Evolutionary conservation across 1,139 yeast species (phyloP), one percentile per base, ranked within the genome.

Genomic region (Sugiyamaella pinicola): DNA sequence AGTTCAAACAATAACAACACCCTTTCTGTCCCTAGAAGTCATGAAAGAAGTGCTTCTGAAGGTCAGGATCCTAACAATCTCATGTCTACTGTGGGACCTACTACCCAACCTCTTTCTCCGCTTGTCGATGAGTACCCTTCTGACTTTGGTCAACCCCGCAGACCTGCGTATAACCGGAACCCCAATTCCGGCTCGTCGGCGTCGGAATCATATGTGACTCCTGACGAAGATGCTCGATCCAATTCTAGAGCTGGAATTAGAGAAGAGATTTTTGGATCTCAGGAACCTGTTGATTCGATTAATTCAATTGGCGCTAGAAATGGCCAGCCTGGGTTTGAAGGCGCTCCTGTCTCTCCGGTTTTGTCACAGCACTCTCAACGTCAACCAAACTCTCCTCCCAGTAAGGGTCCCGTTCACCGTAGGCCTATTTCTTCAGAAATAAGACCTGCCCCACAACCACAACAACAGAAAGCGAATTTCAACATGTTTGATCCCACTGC

Each of bases 1-100:
- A 9, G 10, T 7, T 33, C 29, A 3, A 22, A 31, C 13, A 26
- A 44, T 19, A 38, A 8, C 26, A 21, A 24, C 9, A 38, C 4
- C 33, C 49, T 43, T 17, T 46, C 33, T 21, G 51, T 43, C 3
- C 49, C 35, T 5, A 28, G 34, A 26, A 31, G 19, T 12, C 69
- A 68, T 45, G 66, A 64, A 48, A 62, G 71, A 45, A 58, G 64
- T 19, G 67, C 67, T 7, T 66, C 70, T 5, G 67, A 65, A 37
- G 72, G 72, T 18, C 58, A 60, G 21, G 62, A 58, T 51, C 67
- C 68, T 44, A 65, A 66, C 52, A 65, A 66, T 52, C 53, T 66
- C 47, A 59, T 66, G 50, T 58, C 63, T 7, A 57, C 58, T 7
- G 66, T 64, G 19, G 59, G 60, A 19, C 58, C 56, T 5, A 55